Base-by-base conservation (phyloP, 495 filamentous ascomycete species). In the Stereocaulon alpinum region DNA sequence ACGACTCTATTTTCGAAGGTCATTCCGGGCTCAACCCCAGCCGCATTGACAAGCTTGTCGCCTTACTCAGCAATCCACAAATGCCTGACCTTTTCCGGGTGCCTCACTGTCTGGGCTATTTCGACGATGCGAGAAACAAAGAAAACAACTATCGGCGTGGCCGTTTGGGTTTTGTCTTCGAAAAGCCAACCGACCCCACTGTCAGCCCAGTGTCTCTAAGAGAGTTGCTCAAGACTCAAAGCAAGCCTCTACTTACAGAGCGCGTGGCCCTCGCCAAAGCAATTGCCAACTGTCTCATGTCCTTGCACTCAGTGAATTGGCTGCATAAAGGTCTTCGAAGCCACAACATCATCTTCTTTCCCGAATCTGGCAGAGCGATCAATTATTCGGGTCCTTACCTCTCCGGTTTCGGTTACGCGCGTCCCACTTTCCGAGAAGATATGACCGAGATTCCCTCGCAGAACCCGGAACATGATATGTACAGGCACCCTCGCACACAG, bases 321-420 rank as follows among this genome's bases (percentile, higher is more conserved):
- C 65, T 82, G 40, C 80, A 82, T 69, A 83, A 82, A 64, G 74
- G 77, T 6, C 66, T 83, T 4, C 74, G 78, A 22, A 75, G 72
- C 48, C 68, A 77, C 37, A 82, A 79, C 56, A 72, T 82, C 52
- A 52, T 82, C 22, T 81, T 82, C 68, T 72, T 82, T 63, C 66
- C 48, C 10, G 48, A 34, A 15, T 5, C 17, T n/a, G 55, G 10
- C 40, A 29, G 14, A 37, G 37, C 29, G 11, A 45, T 44, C 9
- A 58, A 68, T 2, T 57, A 54, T 15, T 22, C 62, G 40, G 17
- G 29, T 2, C 63, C 67, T 11, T 63, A 64, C 34, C 57, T 72
- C 24, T 44, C 63, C 30, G 70, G 69, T 17, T 71, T 67, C 58
- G 67, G 67, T 4, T 69, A 69, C 55, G 67, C 70, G 27, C 62